Conservation (phyloP, 352 stramenopile genomes). For the Thraustotheca clavata region DNA sequence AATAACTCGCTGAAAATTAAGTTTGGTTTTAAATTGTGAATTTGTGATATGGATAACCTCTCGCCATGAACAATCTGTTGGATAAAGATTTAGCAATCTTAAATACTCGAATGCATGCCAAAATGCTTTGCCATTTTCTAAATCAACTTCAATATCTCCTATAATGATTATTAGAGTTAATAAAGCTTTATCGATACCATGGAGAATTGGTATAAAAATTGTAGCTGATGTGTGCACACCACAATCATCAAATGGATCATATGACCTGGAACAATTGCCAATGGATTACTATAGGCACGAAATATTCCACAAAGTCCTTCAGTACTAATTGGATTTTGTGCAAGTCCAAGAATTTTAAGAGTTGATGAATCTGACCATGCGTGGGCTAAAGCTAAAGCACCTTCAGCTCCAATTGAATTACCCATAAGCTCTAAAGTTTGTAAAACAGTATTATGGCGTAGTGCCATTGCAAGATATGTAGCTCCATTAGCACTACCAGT, state of each 20-base stretch:
- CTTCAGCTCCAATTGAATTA: slow-evolving; percentile 75
- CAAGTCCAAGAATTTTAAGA: slow-evolving; percentile 13
- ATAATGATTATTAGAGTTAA: neutral
- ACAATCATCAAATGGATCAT: slow-evolving; percentile 15
- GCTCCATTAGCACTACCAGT: slow-evolving; percentile 45
- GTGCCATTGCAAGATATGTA: slow-evolving; percentile 36
- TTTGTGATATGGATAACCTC: neutral
- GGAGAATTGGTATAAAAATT: neutral
- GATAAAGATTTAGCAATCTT: slow-evolving; percentile 10
- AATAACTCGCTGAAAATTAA: neutral
- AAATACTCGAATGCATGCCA: slow-evolving; percentile 11
- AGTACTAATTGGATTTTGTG: slow-evolving; percentile 15
- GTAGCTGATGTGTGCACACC: neutral
- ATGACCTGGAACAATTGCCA: slow-evolving; percentile 5
- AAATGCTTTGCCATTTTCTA: slow-evolving; percentile 10
- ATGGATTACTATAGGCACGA: slow-evolving; percentile 15
- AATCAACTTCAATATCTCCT: neutral
- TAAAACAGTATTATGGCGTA: slow-evolving; percentile 49
- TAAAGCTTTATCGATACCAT: neutral
- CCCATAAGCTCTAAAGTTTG: slow-evolving; percentile 61
- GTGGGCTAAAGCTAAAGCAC: slow-evolving; percentile 36
- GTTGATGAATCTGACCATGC: slow-evolving; percentile 11
- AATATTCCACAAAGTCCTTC: slow-evolving; percentile 17
- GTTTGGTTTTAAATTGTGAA: neutral
- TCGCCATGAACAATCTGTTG: neutral